Evolutionary conservation across 176 grass and related monocot species (phyloP), one percentile per base, ranked within the genome.

Genomic region (Oryza glaberrima): DNA sequence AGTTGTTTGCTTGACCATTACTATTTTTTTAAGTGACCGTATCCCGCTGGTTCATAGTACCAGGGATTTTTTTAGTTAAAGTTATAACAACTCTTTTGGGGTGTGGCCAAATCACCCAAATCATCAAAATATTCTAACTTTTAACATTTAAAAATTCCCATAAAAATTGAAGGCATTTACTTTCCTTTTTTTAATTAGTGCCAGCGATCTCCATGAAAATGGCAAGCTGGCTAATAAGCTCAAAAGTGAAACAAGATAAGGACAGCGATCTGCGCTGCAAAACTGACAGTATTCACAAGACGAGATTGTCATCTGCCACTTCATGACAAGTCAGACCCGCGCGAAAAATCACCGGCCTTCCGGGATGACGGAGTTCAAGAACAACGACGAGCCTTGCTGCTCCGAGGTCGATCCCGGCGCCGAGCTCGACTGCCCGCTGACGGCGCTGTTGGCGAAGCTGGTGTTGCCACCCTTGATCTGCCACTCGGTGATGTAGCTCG

Each of bases 401-500:
- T 32, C 30, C 2, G 19, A 12, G 15, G 64, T 3, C 2, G 19
- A 19, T 7, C 46, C 74, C 3, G 54, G 4, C 1, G 3, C 79
- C 47, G 58, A 40, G 79, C 60, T 88, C 9, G 82, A 67, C 61
- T 81, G 77, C 15, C 36, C 64, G 32, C 46, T 73, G 77, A 77
- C 66, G 0, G 48, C 28, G 83, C 79, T 71, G 65, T 69, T 83
- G 54, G 72, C 48, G 84, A 77, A 89, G 76, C 68, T 89, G 75
- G 66, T 83, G 64, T 82, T 79, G 1, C 86, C 65, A 12, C 83
- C 91, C 63, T 89, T 88, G 85, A 91, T 85, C 69, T 97, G 88
- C 90, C 88, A 94, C 45, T 92, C 92, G 15, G 92, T 90, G 72
- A 97, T 83, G 77, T 94, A 94, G 71, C 92, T 91, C 0, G 95